Base-by-base conservation (phyloP, 1,139 yeast species). In the Yamadazyma epiphylla region DNA sequence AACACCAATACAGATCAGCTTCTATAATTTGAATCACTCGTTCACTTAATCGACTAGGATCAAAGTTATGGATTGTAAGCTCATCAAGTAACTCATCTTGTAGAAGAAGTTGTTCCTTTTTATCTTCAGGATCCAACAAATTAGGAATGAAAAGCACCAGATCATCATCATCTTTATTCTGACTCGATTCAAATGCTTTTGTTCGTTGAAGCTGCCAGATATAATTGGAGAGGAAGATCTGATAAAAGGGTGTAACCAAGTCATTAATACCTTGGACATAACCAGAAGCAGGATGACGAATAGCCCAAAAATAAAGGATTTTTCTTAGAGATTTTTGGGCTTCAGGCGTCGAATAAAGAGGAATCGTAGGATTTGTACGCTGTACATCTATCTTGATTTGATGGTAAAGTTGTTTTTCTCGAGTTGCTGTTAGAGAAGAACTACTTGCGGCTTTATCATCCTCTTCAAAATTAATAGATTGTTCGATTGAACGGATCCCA, bases 201-300 rank as follows among this genome's bases (percentile, higher is more conserved):
- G 43, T 43, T 24, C 54, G 38, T 36, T 66, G 71, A 15, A 67
- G 42, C 42, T 65, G 73, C 71, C 70, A 62, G 25, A 80, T 46
- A 51, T 89, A 89, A 38, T 81, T 80, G 3, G 79, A 69, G 31
- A 94, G 57, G 50, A 91, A 91, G 0, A 91, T 81, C 55, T 91
- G 96, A 55, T 74, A 89, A 53, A 94, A 88, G 2, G 99, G 98
- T 0, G 97, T 91, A 12, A 82, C 88, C 33, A 91, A 68, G 56
- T 91, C 99, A 53, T 91, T 91, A 35, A 91, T 94, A 16, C 99
- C 99, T 58, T 91, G 99, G n/a, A 91, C 99, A 55, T 91, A 91
- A 4, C 99, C 99, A 51, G 94, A 80, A 4, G 97, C 96, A 1
- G 99, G 98, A 51, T 94, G 98, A 39, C 98, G 74, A 13, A 91